Evolutionary conservation across 2,329 filamentous ascomycete genomes (phyloP).

Genomic region (Chaetomiaceae sp.): DNA sequence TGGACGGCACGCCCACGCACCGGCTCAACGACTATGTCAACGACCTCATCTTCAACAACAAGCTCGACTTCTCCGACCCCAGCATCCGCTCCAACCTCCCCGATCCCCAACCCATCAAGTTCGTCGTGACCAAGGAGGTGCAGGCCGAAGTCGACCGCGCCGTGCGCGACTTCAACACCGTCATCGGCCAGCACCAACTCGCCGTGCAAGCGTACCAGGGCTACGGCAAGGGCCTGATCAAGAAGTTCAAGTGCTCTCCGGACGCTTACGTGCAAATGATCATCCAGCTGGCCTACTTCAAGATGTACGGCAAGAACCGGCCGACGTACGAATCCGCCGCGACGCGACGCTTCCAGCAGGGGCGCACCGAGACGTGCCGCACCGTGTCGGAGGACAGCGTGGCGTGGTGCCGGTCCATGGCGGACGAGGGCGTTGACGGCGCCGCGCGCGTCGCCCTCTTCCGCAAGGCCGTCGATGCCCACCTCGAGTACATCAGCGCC

Average conservation of each 20-base stretch:
- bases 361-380: slow-evolving; percentile 93
- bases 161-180: slow-evolving; percentile 68
- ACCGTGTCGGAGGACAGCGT: slow-evolving; percentile 86
- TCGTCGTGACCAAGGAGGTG: slow-evolving; percentile 70
- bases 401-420: slow-evolving; percentile 84
- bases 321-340: slow-evolving; percentile 97
- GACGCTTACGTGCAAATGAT: slow-evolving; percentile 98
- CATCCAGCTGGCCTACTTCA: slow-evolving; percentile 96
- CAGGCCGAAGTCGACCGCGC: slow-evolving; percentile 76
- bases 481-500: slow-evolving; percentile 85
- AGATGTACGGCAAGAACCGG: slow-evolving; percentile 97
- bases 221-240: slow-evolving; percentile 97
- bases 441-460: slow-evolving; percentile 69
- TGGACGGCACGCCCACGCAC: slow-evolving; percentile 98
- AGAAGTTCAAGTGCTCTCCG: slow-evolving; percentile 98
- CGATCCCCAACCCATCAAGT: slow-evolving; percentile 72
- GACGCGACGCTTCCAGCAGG: slow-evolving; percentile 91
- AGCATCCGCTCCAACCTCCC: slow-evolving; percentile 75
- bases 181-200: slow-evolving; percentile 86
- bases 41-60: slow-evolving; percentile 87
- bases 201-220: slow-evolving; percentile 93
- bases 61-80: slow-evolving; percentile 81
- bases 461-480: slow-evolving; percentile 73
- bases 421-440: slow-evolving; percentile 59
- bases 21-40: slow-evolving; percentile 94